phyloP scores from a whole-genome alignment of 805 yeast genomes.

The Ogataea minuta region DNA sequence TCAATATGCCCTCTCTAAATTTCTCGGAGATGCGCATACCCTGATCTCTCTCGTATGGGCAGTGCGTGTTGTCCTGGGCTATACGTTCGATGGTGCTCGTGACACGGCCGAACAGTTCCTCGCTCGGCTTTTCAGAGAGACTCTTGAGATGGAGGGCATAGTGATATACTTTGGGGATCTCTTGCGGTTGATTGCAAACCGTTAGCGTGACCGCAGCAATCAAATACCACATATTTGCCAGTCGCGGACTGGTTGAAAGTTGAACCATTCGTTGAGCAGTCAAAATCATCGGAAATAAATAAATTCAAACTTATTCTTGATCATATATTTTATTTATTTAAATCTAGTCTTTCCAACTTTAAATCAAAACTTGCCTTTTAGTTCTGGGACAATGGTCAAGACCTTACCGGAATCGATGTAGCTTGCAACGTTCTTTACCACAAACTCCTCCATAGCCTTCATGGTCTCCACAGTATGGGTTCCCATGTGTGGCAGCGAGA shows the following conservation, averaged over 20 bases:
- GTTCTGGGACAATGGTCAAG: constrained; percentile 78
- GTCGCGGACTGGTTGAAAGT: constrained; percentile 52
- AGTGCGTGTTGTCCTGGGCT: constrained; percentile 15
- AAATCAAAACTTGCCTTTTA: constrained; percentile 33
- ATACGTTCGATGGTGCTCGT: constrained; percentile 3
- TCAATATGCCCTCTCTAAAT: constrained; percentile 74
- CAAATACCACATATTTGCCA: constrained; percentile 66
- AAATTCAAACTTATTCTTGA: too few relatives aligned
- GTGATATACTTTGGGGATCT: constrained; percentile 70
- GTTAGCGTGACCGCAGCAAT: constrained; percentile 80
- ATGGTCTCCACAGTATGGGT: constrained; percentile 76
- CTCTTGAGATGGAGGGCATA: constrained; percentile 48
- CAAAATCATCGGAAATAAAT: constrained; percentile 29
- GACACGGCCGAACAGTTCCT: constrained; percentile 19
- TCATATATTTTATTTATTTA: too few relatives aligned
- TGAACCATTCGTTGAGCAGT: constrained; percentile 55
- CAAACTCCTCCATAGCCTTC: constrained; percentile 75
- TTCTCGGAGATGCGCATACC: constrained; percentile 39
- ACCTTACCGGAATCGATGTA: constrained; percentile 67
- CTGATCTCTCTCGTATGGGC: constrained; percentile 16
- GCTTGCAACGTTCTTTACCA: constrained; percentile 63
- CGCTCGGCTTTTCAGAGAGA: constrained; percentile 13
- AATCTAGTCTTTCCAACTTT: too few relatives aligned
- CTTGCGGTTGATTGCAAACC: constrained; percentile 79
- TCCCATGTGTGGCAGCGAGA: constrained; percentile 87